Percentiles rank a stretch among this genome's conserved stretches.
phyloP scores from a whole-genome alignment of 2,329 filamentous ascomycete species.

The Fusarium veterinarium region DNA sequence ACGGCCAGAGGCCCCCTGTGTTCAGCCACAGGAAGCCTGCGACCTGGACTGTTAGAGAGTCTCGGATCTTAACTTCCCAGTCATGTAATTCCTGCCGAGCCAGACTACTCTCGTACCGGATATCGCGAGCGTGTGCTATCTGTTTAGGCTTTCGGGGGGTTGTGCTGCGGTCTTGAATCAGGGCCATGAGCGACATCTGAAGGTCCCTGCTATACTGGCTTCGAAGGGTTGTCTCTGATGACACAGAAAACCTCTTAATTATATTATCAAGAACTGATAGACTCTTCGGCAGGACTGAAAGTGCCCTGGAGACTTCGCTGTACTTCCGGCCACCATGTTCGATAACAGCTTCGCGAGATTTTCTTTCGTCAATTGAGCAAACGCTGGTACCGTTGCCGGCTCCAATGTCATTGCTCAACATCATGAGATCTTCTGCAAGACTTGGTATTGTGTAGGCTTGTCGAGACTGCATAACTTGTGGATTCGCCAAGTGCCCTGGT shows the following conservation, averaged over 20 bases:
- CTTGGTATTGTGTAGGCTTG: not conserved
- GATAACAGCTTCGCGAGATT: not conserved
- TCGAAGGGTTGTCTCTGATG: constrained; percentile 1
- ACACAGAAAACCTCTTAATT: not conserved
- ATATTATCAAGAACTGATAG: not conserved
- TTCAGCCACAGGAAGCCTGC: constrained; percentile 52
- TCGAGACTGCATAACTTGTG: not conserved
- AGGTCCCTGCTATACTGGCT: constrained; percentile 37
- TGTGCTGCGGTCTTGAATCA: not conserved
- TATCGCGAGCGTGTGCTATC: not conserved
- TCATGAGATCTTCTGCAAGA: not conserved
- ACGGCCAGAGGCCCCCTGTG: constrained; percentile 57
- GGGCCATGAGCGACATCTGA: constrained; percentile 2
- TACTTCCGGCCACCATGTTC: too few species aligned
- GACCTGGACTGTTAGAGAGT: not conserved
- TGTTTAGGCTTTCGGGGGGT: not conserved
- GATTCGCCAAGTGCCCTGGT: too few species aligned
- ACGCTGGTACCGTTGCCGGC: rapidly evolving
- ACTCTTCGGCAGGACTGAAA: not conserved
- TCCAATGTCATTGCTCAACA: not conserved
- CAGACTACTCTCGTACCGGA: not conserved
- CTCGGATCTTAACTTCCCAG: not conserved
- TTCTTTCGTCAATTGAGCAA: not conserved
- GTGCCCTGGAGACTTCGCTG: too few species aligned
- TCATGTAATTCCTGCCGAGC: too few species aligned